phyloP scores from a whole-genome alignment of 768 basidiomycete species.

The Kwoniella mangroviensis region DNA sequence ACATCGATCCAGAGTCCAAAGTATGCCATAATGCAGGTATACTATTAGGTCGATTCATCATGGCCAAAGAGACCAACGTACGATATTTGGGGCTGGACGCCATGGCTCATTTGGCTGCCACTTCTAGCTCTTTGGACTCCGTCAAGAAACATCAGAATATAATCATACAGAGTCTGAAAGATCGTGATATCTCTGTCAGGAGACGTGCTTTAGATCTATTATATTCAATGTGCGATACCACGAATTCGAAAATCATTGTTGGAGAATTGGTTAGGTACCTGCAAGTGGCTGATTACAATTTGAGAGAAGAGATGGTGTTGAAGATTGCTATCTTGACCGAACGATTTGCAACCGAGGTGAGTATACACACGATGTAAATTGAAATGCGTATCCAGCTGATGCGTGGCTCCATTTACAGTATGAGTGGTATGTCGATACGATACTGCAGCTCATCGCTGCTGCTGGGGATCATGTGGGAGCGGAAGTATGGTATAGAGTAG shows the following conservation, averaged over 20 bases:
- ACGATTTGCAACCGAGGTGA: conserved; percentile 81
- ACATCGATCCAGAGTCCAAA: conserved; percentile 86
- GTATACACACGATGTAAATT: not conserved
- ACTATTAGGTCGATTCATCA: conserved; percentile 91
- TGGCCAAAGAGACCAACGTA: conserved; percentile 97
- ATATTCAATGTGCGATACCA: conserved; percentile 99
- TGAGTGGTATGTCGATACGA: conserved; percentile 99
- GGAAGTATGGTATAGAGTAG: conserved; percentile 99
- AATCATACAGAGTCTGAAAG: conserved; percentile 89
- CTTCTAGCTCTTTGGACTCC: conserved; percentile 84
- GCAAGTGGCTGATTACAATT: conserved; percentile 91
- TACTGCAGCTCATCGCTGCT: conserved; percentile 90
- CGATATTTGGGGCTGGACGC: conserved; percentile 96
- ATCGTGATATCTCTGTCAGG: conserved; percentile 96
- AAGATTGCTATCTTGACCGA: conserved; percentile 99
- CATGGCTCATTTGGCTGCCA: conserved; percentile 96
- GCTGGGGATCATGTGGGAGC: conserved; percentile 99
- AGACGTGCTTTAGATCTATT: conserved; percentile 91
- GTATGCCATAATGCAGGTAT: conserved; percentile 86
- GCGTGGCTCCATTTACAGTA: conserved; percentile 61
- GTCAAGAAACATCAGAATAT: conserved; percentile 96
- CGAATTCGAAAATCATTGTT: conserved; percentile 94
- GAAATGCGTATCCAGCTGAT: not conserved
- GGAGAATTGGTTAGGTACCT: conserved; percentile 93
- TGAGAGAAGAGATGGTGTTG: conserved; percentile 97